Evolutionary conservation across 208 protist species (phyloP).

Genomic region (Acanthamoeba sp.): DNA sequence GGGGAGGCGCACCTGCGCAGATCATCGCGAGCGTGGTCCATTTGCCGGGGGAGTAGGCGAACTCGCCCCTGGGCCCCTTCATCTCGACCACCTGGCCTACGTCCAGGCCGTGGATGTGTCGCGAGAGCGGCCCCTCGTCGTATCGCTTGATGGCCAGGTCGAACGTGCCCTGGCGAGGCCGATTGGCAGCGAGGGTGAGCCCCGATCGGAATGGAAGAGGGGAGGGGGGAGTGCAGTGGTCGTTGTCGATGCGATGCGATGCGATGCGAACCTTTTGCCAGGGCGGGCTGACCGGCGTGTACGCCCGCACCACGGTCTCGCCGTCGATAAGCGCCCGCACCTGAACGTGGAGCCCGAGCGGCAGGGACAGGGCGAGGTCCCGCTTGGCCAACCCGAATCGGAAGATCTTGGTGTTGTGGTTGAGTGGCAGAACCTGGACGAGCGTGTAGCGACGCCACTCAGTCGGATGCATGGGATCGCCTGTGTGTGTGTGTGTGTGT

Average conservation of each 20-base stretch:
- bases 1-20: background rate
- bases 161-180: background rate
- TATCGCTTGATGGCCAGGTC: constrained; percentile 8
- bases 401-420: constrained; percentile 59
- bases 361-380: background rate
- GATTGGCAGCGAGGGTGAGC: background rate
- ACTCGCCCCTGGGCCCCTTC: constrained; percentile 11
- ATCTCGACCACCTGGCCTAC: constrained; percentile 25
- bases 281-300: background rate
- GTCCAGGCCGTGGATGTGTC: background rate
- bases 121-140: background rate
- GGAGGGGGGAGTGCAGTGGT: no score
- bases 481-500: no score
- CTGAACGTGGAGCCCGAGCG: constrained; percentile 29
- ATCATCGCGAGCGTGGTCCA: background rate
- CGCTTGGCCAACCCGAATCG: constrained; percentile 1
- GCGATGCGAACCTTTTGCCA: background rate
- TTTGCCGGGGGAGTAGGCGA: background rate
- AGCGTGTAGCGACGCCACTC: constrained; percentile 36
- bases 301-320: background rate
- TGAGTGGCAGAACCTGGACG: background rate
- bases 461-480: background rate
- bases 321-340: background rate
- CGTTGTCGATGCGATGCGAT: no score
- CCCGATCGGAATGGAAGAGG: no score